Evolutionary conservation across 345 rosid species (phyloP).

Genomic region (Eucalyptus tenuipes): DNA sequence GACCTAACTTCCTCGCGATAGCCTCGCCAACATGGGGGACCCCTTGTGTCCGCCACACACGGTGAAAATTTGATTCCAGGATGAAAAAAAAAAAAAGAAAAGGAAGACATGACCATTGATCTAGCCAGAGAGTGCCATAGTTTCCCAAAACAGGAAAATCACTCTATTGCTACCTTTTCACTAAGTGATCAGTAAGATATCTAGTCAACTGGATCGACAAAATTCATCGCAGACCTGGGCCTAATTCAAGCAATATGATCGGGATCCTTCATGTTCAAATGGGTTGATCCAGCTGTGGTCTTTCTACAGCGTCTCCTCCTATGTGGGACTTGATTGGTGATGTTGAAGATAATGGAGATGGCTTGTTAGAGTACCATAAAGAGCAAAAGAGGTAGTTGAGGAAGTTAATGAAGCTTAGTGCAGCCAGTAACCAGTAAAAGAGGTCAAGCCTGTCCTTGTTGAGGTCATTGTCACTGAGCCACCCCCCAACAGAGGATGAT

Average conservation of each 20-base stretch:
- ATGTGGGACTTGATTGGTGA: not conserved
- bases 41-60: not conserved
- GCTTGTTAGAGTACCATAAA: not conserved
- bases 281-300: not conserved
- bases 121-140: not conserved
- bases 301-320: not conserved
- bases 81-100: not conserved
- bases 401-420: constrained; percentile 74
- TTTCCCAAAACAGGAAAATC: not conserved
- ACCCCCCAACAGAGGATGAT: constrained; percentile 28
- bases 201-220: not conserved
- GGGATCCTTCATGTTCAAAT: not conserved
- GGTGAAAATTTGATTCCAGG: not conserved
- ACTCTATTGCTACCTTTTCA: not conserved
- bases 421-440: constrained; percentile 87
- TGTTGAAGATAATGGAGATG: not conserved
- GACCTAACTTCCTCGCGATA: not conserved
- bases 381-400: constrained; percentile 62
- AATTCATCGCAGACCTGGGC: not conserved
- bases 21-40: not conserved
- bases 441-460: constrained; percentile 86
- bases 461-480: constrained; percentile 76
- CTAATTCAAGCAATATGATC: not conserved
- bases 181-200: not conserved
- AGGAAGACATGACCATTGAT: not conserved